Conservation (phyloP, 495 filamentous ascomycete species). For the Penicillium canescens region DNA sequence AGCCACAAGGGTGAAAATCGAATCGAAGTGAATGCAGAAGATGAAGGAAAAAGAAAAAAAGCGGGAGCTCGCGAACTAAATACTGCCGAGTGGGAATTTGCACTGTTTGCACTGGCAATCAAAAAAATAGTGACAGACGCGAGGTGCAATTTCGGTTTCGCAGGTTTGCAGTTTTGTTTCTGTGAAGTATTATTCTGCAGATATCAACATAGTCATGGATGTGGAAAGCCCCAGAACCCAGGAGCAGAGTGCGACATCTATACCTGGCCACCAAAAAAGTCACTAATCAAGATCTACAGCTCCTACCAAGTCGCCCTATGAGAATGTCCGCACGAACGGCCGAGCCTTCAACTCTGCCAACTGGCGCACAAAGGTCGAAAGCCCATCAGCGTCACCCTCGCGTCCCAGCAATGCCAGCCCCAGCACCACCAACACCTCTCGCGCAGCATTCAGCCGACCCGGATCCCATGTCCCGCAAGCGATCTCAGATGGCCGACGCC, state of each 20-base stretch:
- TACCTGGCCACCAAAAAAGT: constrained; percentile 1
- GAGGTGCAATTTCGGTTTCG: constrained; percentile 14
- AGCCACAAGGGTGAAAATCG: neutral
- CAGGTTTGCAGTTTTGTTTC: neutral
- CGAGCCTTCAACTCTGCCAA: constrained; percentile 49
- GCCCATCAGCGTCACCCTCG: constrained; percentile 26
- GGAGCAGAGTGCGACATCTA: constrained; percentile 39
- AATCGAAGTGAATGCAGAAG: neutral
- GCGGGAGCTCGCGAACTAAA: constrained; percentile 15
- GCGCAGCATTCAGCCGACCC: constrained; percentile 37
- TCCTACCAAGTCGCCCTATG: constrained; percentile 34
- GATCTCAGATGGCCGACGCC: constrained; percentile 43
- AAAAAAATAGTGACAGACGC: constrained; percentile 25
- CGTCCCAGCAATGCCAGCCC: constrained; percentile 4
- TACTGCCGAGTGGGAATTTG: constrained; percentile 27
- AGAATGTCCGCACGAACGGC: constrained; percentile 43
- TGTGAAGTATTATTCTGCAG: neutral
- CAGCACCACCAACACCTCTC: constrained; percentile 35
- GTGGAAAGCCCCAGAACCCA: constrained; percentile 31
- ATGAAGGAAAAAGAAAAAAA: constrained; percentile 6
- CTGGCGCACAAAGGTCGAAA: constrained; percentile 46
- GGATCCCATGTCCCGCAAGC: constrained; percentile 40
- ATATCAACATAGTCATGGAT: constrained; percentile 18
- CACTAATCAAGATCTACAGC: constrained; percentile 25
- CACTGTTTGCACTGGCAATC: constrained; percentile 30